Base-by-base conservation (phyloP, 164 flowering plant species). In the Vitis amurensis region DNA sequence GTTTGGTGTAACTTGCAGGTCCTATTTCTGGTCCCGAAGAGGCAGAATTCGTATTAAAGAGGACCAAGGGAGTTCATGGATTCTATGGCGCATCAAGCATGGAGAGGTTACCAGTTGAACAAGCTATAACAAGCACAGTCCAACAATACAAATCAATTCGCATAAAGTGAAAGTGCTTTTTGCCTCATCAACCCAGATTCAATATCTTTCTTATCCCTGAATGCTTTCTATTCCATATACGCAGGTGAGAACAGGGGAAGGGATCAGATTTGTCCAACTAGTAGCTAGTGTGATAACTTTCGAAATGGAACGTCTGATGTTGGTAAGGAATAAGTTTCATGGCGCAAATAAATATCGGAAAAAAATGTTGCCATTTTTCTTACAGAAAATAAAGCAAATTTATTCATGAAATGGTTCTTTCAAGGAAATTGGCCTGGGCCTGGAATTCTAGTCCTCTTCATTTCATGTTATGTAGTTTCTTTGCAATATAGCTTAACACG, bases 11-110 rank as follows among this genome's bases (percentile, higher is more conserved):
- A 80, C 59, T 83, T 82, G 63, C 92, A 94, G 98, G 98, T 60
- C 97, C 98, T 53, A 92, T 94, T 77, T 92, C 97, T 50, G 84
- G 93, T 63, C 97, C 97, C 9, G 49, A 11, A 52, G 98, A 92
- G 50, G 98, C 97, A 69, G 97, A 91, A 71, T 94, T 81, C 63
- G 69, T 92, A 30, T 67, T 95, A 72, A 87, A 81, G 82, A 87
- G 83, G 72, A 91, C 93, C 31, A 83, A 77, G 63, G 91, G 94
- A 73, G 97, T 94, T 67, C 97, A 92, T 74, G 97, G 99, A 11
- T 94, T 94, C 76, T 94, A 92, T 78, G 97, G 98, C 37, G 97
- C 97, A 65, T 94, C 98, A 63, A 94, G 97, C 81, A 76, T 94
- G 89, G 97, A 94, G 85, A 88, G 99, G 78, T 83, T 94, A 69